These are phyloP conservation scores for Talaromyces sp. DNA, from an alignment of 2,329 filamentous ascomycete species.

Conservation along the genomic window DNA sequence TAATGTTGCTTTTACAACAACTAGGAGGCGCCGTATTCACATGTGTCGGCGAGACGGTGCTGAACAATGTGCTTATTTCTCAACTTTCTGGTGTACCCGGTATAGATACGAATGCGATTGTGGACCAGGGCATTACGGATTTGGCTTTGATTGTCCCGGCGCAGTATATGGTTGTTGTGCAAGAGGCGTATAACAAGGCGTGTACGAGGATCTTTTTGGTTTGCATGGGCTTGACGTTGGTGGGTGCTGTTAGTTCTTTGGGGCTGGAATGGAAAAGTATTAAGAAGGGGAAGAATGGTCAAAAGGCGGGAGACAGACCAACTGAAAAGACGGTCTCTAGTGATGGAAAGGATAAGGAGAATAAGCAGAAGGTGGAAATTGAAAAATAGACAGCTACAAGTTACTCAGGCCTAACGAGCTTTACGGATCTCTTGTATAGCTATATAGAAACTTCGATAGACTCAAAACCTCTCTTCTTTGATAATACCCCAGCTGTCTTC, in stretches of 20 bases:
- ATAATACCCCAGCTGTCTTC: too few relatives aligned
- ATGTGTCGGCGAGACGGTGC: conserved; percentile 24
- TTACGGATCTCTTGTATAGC: background rate
- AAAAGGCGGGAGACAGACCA: background rate
- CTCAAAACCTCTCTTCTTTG: background rate
- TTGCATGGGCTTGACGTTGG: conserved; percentile 6
- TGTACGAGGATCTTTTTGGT: conserved; percentile 6
- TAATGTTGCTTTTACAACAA: conserved; percentile 28
- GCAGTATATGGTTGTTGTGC: background rate
- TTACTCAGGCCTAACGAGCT: background rate
- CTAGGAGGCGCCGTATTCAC: conserved; percentile 27
- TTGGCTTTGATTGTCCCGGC: background rate
- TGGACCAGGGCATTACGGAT: conserved; percentile 7
- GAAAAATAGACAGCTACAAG: background rate
- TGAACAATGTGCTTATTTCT: conserved; percentile 22
- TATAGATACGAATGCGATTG: conserved; percentile 3
- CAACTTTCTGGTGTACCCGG: conserved; percentile 30
- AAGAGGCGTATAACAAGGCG: conserved; percentile 12
- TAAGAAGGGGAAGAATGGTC: conserved; percentile 16
- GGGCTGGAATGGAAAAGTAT: conserved; percentile 18
- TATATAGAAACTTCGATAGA: background rate
- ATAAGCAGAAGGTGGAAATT: background rate
- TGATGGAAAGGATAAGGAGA: background rate
- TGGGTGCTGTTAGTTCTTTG: conserved; percentile 1
- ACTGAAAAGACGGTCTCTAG: background rate